Percentiles rank a stretch among this genome's conserved stretches.
These are phyloP conservation scores for Fusarium coffeatum DNA, from an alignment of 2,329 filamentous ascomycete genomes.

Conservation along the genomic window DNA sequence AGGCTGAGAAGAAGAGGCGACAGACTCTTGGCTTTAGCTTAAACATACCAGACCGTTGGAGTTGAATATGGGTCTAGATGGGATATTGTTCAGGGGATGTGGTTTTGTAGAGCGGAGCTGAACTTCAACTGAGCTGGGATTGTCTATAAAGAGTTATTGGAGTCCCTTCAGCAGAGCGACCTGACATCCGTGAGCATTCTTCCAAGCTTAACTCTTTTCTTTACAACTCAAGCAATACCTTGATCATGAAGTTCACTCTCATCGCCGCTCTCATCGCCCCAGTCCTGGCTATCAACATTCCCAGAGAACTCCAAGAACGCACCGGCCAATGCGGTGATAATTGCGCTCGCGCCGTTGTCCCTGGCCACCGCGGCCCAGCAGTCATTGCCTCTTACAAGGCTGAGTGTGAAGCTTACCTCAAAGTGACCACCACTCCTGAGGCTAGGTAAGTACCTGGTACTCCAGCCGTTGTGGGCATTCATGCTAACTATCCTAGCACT, in stretches of 20 bases:
- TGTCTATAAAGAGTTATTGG: conserved; percentile 12
- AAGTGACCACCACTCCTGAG: conserved; percentile 31
- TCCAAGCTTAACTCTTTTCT: background rate
- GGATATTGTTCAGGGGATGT: background rate
- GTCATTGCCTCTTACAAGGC: conserved; percentile 27
- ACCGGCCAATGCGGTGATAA: conserved; percentile 32
- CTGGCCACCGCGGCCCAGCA: conserved; percentile 21
- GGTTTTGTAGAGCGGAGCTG: background rate
- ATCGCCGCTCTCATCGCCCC: conserved; percentile 30
- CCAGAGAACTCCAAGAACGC: conserved; percentile 30
- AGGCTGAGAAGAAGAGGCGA: conserved; percentile 10
- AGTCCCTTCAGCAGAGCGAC: background rate
- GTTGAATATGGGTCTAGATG: background rate
- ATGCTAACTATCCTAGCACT: conserved; percentile 22
- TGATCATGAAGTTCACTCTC: conserved; percentile 38
- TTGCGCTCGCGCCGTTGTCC: conserved; percentile 37
- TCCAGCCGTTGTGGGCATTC: accelerated
- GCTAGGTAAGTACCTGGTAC: conserved; percentile 11
- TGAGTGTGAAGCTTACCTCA: conserved; percentile 38
- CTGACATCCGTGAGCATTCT: background rate
- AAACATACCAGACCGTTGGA: background rate
- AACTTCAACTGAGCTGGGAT: background rate
- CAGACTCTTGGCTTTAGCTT: conserved; percentile 7
- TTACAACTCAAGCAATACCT: background rate
- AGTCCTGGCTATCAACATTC: conserved; percentile 26